phyloP scores from a whole-genome alignment of 257 asterid species.

The Gardenia jasminoides region DNA sequence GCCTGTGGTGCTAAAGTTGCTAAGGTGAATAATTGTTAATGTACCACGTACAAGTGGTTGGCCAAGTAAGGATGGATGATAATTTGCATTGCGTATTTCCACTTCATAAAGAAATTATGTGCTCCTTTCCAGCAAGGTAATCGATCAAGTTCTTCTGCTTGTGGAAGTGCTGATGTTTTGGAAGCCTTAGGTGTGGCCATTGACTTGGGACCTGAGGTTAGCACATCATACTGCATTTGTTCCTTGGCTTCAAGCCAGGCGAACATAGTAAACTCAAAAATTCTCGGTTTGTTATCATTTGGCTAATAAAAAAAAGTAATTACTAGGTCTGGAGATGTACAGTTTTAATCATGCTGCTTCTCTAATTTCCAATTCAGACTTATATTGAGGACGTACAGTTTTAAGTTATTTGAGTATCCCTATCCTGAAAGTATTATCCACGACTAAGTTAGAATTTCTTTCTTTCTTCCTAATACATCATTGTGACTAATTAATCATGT shows the following conservation, averaged over 20 bases:
- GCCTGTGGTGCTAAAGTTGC: slow-evolving; percentile 91
- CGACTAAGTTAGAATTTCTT: background rate
- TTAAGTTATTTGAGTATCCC: background rate
- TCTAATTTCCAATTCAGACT: background rate
- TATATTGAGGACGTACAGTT: too few relatives aligned
- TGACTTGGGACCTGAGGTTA: slow-evolving; percentile 66
- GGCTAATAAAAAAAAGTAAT: too few relatives aligned
- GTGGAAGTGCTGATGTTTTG: slow-evolving; percentile 89
- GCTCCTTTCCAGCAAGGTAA: slow-evolving; percentile 69
- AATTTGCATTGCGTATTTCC: background rate
- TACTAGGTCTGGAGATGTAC: too few relatives aligned
- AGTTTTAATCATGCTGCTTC: background rate
- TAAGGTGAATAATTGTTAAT: slow-evolving; percentile 39
- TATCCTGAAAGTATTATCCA: background rate
- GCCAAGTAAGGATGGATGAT: background rate
- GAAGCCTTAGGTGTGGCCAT: slow-evolving; percentile 74
- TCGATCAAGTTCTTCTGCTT: slow-evolving; percentile 83
- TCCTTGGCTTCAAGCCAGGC: background rate
- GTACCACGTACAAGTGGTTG: background rate
- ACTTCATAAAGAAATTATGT: background rate
- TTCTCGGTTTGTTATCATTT: too few relatives aligned
- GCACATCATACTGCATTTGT: slow-evolving; percentile 10
- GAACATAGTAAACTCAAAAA: background rate
- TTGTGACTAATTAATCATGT: background rate
- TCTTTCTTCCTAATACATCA: too few relatives aligned